A percentile compares a stretch with the other conserved stretches of the same genome.
Evolutionary conservation across 176 grass and related monocot species (phyloP).

Genomic region (Bolboschoenus planiculmis): DNA sequence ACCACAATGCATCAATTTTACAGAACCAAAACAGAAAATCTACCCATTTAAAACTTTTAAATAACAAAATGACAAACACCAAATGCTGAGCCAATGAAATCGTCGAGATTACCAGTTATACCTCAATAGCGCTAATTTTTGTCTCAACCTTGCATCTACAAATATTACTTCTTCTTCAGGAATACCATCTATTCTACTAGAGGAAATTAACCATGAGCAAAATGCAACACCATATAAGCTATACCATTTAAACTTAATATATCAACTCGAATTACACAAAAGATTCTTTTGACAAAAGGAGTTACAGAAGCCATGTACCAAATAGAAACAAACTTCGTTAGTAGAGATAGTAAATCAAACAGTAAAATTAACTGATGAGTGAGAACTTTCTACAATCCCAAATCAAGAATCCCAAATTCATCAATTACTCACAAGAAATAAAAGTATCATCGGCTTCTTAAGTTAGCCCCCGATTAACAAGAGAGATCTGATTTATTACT

Average conservation of each 20-base stretch:
- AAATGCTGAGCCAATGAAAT: background rate
- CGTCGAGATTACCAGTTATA: background rate
- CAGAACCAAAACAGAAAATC: background rate
- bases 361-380: background rate
- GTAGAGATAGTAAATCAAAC: background rate
- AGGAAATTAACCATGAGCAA: background rate
- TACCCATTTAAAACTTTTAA: background rate
- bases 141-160: too few relatives aligned
- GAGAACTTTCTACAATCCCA: background rate
- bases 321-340: background rate
- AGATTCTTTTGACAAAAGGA: background rate
- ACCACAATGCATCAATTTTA: background rate
- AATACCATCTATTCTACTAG: background rate
- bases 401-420: slow-evolving; percentile 7
- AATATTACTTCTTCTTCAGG: background rate
- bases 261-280: too few relatives aligned
- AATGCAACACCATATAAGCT: too few relatives aligned
- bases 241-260: too few relatives aligned
- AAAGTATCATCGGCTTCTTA: background rate
- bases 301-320: background rate
- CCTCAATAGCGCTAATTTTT: background rate
- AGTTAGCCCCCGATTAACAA: background rate
- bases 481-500: background rate
- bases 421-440: background rate
- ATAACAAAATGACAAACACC: background rate